These are phyloP conservation scores for Yamadazyma dendronema DNA, from an alignment of 1,139 yeast genomes.

Conservation along the genomic window DNA sequence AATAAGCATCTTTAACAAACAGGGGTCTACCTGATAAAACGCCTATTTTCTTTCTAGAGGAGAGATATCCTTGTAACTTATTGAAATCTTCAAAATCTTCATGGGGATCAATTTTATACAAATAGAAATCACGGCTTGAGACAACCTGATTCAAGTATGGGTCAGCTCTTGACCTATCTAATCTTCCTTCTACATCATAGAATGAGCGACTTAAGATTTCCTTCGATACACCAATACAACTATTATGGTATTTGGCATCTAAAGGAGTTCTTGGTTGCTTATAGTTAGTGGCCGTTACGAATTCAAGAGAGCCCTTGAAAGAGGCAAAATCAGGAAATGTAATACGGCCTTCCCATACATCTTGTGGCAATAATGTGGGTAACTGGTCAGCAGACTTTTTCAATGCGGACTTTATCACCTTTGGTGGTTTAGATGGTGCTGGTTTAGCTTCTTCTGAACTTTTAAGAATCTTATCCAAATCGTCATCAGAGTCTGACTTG, in stretches of 20 bases:
- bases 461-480: conserved; percentile 16
- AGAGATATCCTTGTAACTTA: conserved; percentile 54
- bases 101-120: conserved; percentile 40
- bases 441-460: conserved; percentile 5
- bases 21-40: conserved; percentile 52
- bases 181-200: conserved; percentile 61
- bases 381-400: conserved; percentile 13
- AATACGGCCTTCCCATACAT: conserved; percentile 57
- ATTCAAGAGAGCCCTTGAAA: conserved; percentile 44
- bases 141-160: conserved; percentile 52
- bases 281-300: conserved; percentile 37
- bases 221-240: conserved; percentile 28
- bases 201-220: conserved; percentile 29
- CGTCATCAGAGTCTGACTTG: conserved; percentile 20
- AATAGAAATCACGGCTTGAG: conserved; percentile 49
- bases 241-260: conserved; percentile 22
- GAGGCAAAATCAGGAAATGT: conserved; percentile 55
- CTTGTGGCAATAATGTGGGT: conserved; percentile 10
- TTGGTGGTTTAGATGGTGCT: background rate
- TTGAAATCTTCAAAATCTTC: conserved; percentile 32
- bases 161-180: conserved; percentile 54
- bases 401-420: conserved; percentile 9
- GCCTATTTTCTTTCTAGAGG: conserved; percentile 53
- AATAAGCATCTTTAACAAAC: conserved; percentile 64
- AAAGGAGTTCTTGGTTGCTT: conserved; percentile 24